Conservation (phyloP, 2,329 filamentous ascomycete genomes). For the Beauveria rudraprayagi region DNA sequence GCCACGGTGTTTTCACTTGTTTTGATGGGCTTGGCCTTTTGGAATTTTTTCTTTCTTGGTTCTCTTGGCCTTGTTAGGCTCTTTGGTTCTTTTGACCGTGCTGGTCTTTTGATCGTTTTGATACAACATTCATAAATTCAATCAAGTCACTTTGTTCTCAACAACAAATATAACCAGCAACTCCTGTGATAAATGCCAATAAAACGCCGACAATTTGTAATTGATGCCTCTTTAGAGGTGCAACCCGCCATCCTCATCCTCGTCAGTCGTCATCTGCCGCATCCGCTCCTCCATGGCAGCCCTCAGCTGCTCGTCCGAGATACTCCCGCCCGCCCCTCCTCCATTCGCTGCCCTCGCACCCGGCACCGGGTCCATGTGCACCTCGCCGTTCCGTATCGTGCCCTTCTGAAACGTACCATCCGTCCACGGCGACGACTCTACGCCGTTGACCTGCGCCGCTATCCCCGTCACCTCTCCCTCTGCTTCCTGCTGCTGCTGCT, state of each 20-base stretch:
- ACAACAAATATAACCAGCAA: too few relatives aligned
- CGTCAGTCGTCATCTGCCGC: conserved; percentile 33
- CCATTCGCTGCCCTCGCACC: background rate
- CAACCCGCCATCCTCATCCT: conserved; percentile 46
- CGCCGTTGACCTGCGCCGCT: background rate
- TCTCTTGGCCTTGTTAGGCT: too few relatives aligned
- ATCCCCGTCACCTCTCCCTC: background rate
- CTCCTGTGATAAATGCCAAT: too few relatives aligned
- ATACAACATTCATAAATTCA: too few relatives aligned
- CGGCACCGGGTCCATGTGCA: conserved; percentile 34
- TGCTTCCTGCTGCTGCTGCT: background rate
- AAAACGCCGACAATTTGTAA: too few relatives aligned
- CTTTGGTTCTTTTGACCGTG: too few relatives aligned
- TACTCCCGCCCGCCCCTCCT: conserved; percentile 31
- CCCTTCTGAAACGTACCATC: conserved; percentile 59
- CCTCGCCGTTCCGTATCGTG: conserved; percentile 42
- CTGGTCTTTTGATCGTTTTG: too few relatives aligned
- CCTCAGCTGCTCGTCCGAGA: conserved; percentile 53
- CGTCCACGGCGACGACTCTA: conserved; percentile 41
- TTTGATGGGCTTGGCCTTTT: too few relatives aligned
- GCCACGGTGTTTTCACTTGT: too few relatives aligned
- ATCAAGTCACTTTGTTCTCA: too few relatives aligned
- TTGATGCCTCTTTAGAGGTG: conserved; percentile 41
- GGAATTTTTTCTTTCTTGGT: too few relatives aligned
- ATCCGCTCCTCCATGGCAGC: conserved; percentile 48